phyloP scores from a whole-genome alignment of 2,329 filamentous ascomycete species.

The Fusarium sp. region DNA sequence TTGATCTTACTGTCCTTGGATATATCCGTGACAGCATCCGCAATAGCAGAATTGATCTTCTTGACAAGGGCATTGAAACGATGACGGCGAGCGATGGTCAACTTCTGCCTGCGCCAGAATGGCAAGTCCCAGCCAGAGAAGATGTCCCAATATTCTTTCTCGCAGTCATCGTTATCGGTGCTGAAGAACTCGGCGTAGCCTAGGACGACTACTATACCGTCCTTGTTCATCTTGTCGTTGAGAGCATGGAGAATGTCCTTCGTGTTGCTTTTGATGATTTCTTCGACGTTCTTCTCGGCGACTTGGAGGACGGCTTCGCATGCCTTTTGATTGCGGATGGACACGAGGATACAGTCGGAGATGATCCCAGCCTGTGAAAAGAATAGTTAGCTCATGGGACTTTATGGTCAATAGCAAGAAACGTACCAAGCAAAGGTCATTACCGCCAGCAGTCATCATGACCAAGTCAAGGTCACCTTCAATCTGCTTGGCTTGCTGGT shows the following conservation, averaged over 20 bases:
- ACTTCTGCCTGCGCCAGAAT: not conserved
- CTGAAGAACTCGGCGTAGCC: conserved; percentile 8
- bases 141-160: not conserved
- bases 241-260: conserved; percentile 1
- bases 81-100: not conserved
- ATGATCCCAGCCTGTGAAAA: not conserved
- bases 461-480: not conserved
- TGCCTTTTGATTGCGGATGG: rapidly evolving
- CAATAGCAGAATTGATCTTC: not conserved
- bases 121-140: no score
- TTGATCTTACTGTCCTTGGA: rapidly evolving
- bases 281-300: not conserved
- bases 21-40: not conserved
- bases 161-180: not conserved
- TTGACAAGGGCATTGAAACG: not conserved
- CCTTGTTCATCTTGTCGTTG: not conserved
- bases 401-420: rapidly evolving
- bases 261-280: not conserved
- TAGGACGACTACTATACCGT: not conserved
- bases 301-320: not conserved
- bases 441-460: not conserved
- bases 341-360: not conserved
- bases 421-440: conserved; percentile 3
- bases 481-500: not conserved
- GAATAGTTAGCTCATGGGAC: no score